Evolutionary conservation across 192 early-diverging fungal genomes (phyloP).

Genomic region (Dimargaris cristalligena): DNA sequence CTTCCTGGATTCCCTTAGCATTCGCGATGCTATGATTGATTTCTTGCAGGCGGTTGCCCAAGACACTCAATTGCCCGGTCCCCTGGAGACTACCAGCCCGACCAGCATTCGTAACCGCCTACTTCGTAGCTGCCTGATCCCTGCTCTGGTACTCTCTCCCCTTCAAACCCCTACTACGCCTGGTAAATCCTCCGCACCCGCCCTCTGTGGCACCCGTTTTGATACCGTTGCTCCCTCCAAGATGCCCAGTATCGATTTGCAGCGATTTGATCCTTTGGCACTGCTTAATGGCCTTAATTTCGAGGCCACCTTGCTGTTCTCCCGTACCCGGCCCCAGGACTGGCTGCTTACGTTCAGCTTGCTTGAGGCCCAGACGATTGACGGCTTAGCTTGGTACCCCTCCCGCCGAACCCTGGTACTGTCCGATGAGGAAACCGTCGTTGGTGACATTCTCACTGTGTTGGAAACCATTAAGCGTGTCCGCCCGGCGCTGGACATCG

Average conservation of each 20-base stretch:
- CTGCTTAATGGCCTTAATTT: conserved; percentile 24
- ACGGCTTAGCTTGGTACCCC: conserved; percentile 29
- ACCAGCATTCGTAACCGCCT: neutral
- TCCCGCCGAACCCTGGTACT: conserved; percentile 24
- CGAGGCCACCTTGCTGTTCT: conserved; percentile 27
- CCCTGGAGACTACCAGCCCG: neutral
- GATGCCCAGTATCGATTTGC: conserved; percentile 14
- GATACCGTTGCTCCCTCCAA: conserved; percentile 18
- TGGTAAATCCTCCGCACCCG: neutral
- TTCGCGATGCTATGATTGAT: conserved; percentile 29
- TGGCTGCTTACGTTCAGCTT: conserved; percentile 29
- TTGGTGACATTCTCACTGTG: conserved; percentile 46
- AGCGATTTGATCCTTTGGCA: conserved; percentile 12
- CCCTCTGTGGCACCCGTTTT: conserved; percentile 18
- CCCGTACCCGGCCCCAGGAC: conserved; percentile 27
- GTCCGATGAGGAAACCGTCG: conserved; percentile 38
- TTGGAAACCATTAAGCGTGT: conserved; percentile 35
- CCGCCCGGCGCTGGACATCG: conserved; percentile 3
- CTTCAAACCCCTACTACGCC: no score
- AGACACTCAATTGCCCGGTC: neutral
- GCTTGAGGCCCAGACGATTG: conserved; percentile 28
- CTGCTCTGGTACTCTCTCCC: no score
- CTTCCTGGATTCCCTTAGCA: conserved; percentile 38
- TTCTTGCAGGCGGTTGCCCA: conserved; percentile 16
- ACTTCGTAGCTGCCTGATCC: neutral